A percentile compares a stretch with the other conserved stretches of the same genome.
Evolutionary conservation across 768 basidiomycete species (phyloP).

Genomic region (Rhodotorula sphaerocarpa): DNA sequence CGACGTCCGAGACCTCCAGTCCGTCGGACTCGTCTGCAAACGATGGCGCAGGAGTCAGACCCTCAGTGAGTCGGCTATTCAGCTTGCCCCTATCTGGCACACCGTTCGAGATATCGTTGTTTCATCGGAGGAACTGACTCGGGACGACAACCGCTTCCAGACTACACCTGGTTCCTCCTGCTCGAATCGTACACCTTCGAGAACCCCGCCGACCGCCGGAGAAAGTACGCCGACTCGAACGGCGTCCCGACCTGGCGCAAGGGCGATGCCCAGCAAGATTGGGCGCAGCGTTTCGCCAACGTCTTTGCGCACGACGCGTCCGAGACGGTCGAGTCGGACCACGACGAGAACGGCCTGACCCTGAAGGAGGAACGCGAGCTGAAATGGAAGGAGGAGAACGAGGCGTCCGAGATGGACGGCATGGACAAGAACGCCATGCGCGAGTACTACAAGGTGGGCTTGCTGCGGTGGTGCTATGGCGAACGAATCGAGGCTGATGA

Average conservation of each 20-base stretch:
- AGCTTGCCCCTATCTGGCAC: background rate
- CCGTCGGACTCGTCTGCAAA: conserved; percentile 35
- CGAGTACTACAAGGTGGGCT: conserved; percentile 38
- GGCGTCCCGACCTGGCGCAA: conserved; percentile 37
- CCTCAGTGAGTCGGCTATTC: conserved; percentile 31
- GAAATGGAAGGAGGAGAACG: conserved; percentile 35
- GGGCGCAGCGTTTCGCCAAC: conserved; percentile 33
- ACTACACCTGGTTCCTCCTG: conserved; percentile 37
- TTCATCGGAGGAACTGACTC: too few species aligned
- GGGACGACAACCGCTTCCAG: too few species aligned
- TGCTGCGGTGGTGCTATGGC: background rate
- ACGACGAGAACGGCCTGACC: conserved; percentile 31
- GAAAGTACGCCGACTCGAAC: conserved; percentile 8
- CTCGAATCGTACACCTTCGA: conserved; percentile 33
- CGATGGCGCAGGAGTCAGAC: conserved; percentile 37
- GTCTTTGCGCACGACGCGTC: conserved; percentile 33
- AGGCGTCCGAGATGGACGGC: conserved; percentile 3
- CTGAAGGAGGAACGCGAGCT: conserved; percentile 37
- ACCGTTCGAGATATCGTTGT: too few species aligned
- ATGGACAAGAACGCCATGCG: conserved; percentile 36
- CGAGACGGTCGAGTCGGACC: conserved; percentile 5
- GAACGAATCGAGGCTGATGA: too few species aligned
- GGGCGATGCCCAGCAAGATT: conserved; percentile 36
- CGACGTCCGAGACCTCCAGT: conserved; percentile 20
- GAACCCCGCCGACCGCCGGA: conserved; percentile 17